These are phyloP conservation scores for Dactylella cylindrospora DNA, from an alignment of 2,329 filamentous ascomycete species.

Conservation along the genomic window DNA sequence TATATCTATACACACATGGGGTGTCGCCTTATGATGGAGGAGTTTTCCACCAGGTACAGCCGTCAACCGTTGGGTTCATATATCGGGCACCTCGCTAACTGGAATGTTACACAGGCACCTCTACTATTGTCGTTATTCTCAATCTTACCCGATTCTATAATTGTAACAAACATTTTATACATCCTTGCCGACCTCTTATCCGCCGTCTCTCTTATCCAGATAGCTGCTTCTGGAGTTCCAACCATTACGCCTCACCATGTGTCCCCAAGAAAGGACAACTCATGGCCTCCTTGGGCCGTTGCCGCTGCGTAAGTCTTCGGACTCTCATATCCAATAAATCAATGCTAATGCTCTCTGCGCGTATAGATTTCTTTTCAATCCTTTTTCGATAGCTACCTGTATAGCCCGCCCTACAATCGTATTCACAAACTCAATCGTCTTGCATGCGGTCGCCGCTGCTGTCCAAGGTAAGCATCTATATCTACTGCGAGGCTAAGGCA, in stretches of 20 bases:
- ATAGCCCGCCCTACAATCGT: slow-evolving; percentile 84
- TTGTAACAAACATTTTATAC: slow-evolving; percentile 78
- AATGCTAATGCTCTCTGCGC: neutral
- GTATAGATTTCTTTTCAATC: slow-evolving; percentile 83
- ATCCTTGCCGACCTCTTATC: slow-evolving; percentile 77
- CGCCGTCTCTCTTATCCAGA: slow-evolving; percentile 73
- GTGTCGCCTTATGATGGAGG: slow-evolving; percentile 97
- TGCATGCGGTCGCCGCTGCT: slow-evolving; percentile 79
- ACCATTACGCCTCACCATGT: slow-evolving; percentile 71
- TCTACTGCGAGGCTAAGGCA: neutral
- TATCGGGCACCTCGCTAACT: neutral
- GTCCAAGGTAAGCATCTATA: slow-evolving; percentile 65
- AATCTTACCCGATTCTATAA: slow-evolving; percentile 73
- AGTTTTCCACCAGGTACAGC: slow-evolving; percentile 66
- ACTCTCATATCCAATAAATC: too few species aligned
- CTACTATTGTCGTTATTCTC: slow-evolving; percentile 89
- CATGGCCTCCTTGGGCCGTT: slow-evolving; percentile 73
- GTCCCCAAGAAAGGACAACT: slow-evolving; percentile 73
- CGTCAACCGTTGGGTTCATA: neutral
- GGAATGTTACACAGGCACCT: slow-evolving; percentile 69
- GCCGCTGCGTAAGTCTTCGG: slow-evolving; percentile 81
- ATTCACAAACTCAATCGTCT: slow-evolving; percentile 84
- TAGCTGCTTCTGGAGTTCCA: slow-evolving; percentile 79
- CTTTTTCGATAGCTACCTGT: slow-evolving; percentile 88
- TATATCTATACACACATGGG: slow-evolving; percentile 94